Conservation (phyloP, 148 eudicot species). For the Silene latifolia region DNA sequence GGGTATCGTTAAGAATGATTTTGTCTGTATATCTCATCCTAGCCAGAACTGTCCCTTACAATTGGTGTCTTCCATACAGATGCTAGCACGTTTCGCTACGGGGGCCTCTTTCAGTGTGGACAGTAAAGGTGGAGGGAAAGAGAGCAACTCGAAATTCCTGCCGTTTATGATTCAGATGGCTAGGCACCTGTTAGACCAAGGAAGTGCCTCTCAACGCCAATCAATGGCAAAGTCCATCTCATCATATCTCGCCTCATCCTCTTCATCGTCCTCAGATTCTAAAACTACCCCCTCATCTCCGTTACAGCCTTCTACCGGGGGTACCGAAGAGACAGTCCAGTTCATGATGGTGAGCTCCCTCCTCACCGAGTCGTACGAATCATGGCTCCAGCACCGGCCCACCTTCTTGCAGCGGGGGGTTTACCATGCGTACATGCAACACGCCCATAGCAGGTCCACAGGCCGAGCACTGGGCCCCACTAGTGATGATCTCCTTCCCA, state of each 20-base stretch:
- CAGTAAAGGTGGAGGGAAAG: slow-evolving; percentile 93
- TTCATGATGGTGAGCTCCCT: slow-evolving; percentile 99
- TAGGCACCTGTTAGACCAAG: slow-evolving; percentile 72
- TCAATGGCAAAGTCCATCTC: slow-evolving; percentile 62
- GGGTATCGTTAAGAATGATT: too few species aligned
- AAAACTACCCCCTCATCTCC: slow-evolving; percentile 43
- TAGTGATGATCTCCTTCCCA: slow-evolving; percentile 48
- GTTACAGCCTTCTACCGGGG: slow-evolving; percentile 42
- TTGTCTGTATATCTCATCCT: background rate
- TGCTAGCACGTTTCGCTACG: slow-evolving; percentile 97
- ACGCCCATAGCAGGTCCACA: slow-evolving; percentile 47
- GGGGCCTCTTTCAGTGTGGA: slow-evolving; percentile 87
- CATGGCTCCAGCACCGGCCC: slow-evolving; percentile 85
- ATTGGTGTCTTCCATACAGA: slow-evolving; percentile 39
- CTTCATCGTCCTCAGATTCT: slow-evolving; percentile 53
- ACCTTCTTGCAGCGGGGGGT: slow-evolving; percentile 88
- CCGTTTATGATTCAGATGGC: slow-evolving; percentile 98
- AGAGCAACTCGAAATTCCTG: slow-evolving; percentile 86
- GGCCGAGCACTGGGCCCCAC: slow-evolving; percentile 40
- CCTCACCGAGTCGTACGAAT: slow-evolving; percentile 78
- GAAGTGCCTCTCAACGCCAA: slow-evolving; percentile 64
- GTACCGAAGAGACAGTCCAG: slow-evolving; percentile 89
- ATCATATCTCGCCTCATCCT: slow-evolving; percentile 55
- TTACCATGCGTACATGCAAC: slow-evolving; percentile 95
- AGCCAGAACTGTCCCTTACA: slow-evolving; percentile 14